A percentile compares a stretch with the other conserved stretches of the same genome.
These are phyloP conservation scores for Citrullus colocynthis DNA, from an alignment of 306 rosid species.

Conservation along the genomic window DNA sequence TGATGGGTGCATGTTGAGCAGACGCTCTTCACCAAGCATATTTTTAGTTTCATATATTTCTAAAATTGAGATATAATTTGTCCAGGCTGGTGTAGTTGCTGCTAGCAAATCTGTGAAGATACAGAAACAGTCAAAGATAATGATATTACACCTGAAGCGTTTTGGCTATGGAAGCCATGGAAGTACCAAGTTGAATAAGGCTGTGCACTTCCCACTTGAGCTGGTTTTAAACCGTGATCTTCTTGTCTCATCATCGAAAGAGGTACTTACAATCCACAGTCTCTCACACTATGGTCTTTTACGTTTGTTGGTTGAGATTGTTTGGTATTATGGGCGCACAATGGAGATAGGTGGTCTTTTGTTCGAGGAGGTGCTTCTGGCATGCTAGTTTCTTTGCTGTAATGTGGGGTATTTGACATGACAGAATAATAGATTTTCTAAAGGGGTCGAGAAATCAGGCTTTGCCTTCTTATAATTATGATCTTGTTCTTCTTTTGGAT, in stretches of 20 bases:
- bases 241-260: slow-evolving; percentile 48
- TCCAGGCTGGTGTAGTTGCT: slow-evolving; percentile 65
- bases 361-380: too few relatives aligned
- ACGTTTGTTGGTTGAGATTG: too few relatives aligned
- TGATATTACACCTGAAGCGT: slow-evolving; percentile 93
- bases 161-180: slow-evolving; percentile 93
- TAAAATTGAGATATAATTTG: slow-evolving; percentile 9
- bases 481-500: too few relatives aligned
- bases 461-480: too few relatives aligned
- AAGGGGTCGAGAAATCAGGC: too few relatives aligned
- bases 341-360: too few relatives aligned
- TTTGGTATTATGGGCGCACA: too few relatives aligned
- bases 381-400: too few relatives aligned
- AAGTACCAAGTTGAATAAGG: slow-evolving; percentile 88
- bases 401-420: neutral
- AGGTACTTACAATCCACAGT: slow-evolving; percentile 22
- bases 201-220: slow-evolving; percentile 71
- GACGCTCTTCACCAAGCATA: neutral
- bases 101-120: slow-evolving; percentile 73
- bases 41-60: neutral
- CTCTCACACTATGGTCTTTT: neutral
- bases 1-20: neutral
- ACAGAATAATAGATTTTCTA: too few relatives aligned
- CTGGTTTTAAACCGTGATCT: slow-evolving; percentile 63
- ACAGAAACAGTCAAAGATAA: slow-evolving; percentile 60